Evolutionary conservation across 371 early-diverging fungal species (phyloP).

Genomic region (Apophysomyces ossiformis): DNA sequence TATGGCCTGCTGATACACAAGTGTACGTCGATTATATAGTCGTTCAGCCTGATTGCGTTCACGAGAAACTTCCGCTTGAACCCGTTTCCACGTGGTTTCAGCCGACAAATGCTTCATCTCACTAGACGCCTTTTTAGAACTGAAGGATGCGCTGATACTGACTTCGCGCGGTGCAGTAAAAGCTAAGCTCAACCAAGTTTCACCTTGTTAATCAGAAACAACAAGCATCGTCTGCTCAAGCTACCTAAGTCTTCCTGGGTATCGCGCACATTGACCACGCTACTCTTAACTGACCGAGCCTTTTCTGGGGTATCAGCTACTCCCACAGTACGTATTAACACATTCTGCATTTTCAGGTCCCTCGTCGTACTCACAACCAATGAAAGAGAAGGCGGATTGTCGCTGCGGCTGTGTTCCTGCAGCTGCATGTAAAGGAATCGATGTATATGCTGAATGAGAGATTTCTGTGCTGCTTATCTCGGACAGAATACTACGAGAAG

Average conservation of each 20-base stretch:
- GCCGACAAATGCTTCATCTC: slow-evolving; percentile 25
- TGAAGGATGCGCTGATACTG: not conserved
- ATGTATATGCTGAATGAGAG: not conserved
- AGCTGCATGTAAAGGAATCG: not conserved
- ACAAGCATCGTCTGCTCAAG: not conserved
- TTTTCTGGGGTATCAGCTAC: not conserved
- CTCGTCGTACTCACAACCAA: not conserved
- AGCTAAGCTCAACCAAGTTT: not conserved
- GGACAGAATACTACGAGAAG: not conserved
- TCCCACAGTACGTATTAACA: not conserved
- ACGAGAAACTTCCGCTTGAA: slow-evolving; percentile 25
- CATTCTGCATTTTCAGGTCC: not conserved
- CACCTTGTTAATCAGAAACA: not conserved
- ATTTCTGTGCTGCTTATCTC: not conserved
- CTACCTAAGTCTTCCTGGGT: slow-evolving; percentile 2
- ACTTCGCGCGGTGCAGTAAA: not conserved
- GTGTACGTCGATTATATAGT: slow-evolving; percentile 17
- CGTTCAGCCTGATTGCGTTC: slow-evolving; percentile 19
- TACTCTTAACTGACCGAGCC: not conserved
- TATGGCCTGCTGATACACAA: slow-evolving; percentile 18
- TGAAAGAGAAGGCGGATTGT: not conserved
- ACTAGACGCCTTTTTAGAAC: not conserved
- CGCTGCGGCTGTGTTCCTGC: not conserved
- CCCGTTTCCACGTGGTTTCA: slow-evolving; percentile 23
- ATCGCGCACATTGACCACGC: not conserved